Conservation (phyloP, 2,329 filamentous ascomycete genomes). For the Alternaria alternata region DNA sequence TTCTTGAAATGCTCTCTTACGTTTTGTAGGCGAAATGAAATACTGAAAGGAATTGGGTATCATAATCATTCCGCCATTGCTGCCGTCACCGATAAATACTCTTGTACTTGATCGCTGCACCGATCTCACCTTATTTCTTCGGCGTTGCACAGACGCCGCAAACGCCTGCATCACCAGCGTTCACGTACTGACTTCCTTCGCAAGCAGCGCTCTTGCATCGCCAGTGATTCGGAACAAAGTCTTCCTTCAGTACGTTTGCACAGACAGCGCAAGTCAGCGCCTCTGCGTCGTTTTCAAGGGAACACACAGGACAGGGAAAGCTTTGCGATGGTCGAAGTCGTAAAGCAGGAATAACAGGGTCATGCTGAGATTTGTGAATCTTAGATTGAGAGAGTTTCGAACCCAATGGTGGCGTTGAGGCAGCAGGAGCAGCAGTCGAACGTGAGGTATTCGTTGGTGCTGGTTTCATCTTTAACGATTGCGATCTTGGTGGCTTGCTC, state of each 20-base stretch:
- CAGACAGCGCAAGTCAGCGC: conserved; percentile 72
- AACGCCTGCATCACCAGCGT: conserved; percentile 72
- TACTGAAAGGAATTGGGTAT: background rate
- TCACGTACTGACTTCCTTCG: conserved; percentile 66
- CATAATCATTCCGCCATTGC: background rate
- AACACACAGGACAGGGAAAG: conserved; percentile 69
- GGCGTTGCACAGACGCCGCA: conserved; percentile 72
- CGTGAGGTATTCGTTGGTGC: background rate
- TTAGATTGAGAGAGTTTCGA: background rate
- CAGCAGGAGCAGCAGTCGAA: background rate
- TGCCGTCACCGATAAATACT: background rate
- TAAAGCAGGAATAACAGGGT: background rate
- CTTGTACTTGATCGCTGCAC: background rate
- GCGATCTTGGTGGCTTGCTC: background rate
- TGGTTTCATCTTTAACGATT: background rate
- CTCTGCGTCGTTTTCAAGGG: conserved; percentile 65
- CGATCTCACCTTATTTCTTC: background rate
- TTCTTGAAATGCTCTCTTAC: background rate
- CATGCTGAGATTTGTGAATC: background rate
- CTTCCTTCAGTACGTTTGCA: conserved; percentile 70
- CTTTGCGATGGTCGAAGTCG: conserved; percentile 1
- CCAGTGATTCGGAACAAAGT: conserved; percentile 68
- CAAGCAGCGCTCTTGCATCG: conserved; percentile 67
- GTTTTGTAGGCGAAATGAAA: background rate
- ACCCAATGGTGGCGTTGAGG: background rate